Conservation (phyloP, 129 eudicot species). For the Smallanthus sonchifolius region DNA sequence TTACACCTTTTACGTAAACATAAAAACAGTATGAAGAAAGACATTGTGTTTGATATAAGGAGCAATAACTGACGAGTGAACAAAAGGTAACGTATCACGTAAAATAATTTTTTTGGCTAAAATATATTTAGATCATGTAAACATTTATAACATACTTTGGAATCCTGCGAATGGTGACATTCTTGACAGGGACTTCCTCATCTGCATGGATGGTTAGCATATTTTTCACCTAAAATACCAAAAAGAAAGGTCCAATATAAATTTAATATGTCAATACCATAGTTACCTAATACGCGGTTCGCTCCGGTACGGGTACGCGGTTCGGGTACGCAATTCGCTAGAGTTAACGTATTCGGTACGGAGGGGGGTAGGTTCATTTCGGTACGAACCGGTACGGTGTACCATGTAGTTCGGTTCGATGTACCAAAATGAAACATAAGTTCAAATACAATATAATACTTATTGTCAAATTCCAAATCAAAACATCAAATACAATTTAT, state of each 20-base stretch:
- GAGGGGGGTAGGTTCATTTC: no score
- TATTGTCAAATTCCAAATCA: no score
- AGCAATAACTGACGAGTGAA: neutral
- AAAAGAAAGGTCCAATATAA: neutral
- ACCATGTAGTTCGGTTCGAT: no score
- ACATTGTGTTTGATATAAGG: neutral
- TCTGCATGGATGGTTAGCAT: constrained; percentile 68
- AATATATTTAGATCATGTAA: neutral
- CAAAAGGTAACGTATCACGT: neutral
- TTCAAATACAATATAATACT: no score
- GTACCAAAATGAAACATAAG: no score
- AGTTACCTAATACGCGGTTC: no score
- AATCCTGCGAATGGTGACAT: constrained; percentile 76
- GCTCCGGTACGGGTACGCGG: no score
- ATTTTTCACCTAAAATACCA: constrained; percentile 57
- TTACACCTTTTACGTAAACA: neutral
- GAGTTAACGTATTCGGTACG: no score
- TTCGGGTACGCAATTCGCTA: no score
- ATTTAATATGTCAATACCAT: neutral
- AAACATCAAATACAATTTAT: no score
- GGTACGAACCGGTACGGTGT: no score
- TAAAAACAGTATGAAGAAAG: neutral
- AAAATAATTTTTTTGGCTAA: neutral
- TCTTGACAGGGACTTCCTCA: constrained; percentile 69
- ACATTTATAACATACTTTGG: constrained; percentile 45